A percentile compares a stretch with the other conserved stretches of the same genome.
Evolutionary conservation across 768 basidiomycete genomes (phyloP).

Genomic region (Mycena capillaripes): DNA sequence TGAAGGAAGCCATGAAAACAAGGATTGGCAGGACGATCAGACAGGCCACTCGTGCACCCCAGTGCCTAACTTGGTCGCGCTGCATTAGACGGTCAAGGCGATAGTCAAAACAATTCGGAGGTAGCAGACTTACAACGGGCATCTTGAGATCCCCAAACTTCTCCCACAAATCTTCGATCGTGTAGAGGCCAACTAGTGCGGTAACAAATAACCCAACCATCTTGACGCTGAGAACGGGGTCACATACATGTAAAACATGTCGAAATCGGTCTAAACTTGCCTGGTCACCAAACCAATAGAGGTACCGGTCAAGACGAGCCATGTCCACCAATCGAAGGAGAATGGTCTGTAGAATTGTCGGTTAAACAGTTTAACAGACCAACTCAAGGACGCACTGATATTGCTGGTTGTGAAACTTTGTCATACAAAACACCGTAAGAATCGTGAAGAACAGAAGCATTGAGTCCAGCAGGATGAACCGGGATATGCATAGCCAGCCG

Average conservation of each 20-base stretch:
- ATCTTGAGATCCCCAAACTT: slow-evolving; percentile 97
- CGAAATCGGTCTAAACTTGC: slow-evolving; percentile 51
- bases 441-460: slow-evolving; percentile 99
- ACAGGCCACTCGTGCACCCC: slow-evolving; percentile 88
- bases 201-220: slow-evolving; percentile 97
- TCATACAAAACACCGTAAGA: slow-evolving; percentile 93
- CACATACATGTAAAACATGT: neutral
- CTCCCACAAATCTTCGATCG: slow-evolving; percentile 97
- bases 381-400: slow-evolving; percentile 74
- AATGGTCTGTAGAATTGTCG: slow-evolving; percentile 73
- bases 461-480: slow-evolving; percentile 97
- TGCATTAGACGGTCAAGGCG: slow-evolving; percentile 48
- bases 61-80: slow-evolving; percentile 92
- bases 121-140: slow-evolving; percentile 74
- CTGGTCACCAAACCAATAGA: slow-evolving; percentile 97
- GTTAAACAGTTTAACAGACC: slow-evolving; percentile 24
- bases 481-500: slow-evolving; percentile 96
- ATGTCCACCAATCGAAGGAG: slow-evolving; percentile 97
- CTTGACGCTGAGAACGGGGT: slow-evolving; percentile 77
- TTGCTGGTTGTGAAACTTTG: slow-evolving; percentile 98
- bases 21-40: slow-evolving; percentile 92
- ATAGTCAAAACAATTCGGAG: neutral
- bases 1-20: slow-evolving; percentile 96
- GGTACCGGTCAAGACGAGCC: slow-evolving; percentile 92
- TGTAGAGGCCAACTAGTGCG: slow-evolving; percentile 94